Evolutionary conservation across 371 early-diverging fungal species (phyloP).

Genomic region (Mucor circinelloides): DNA sequence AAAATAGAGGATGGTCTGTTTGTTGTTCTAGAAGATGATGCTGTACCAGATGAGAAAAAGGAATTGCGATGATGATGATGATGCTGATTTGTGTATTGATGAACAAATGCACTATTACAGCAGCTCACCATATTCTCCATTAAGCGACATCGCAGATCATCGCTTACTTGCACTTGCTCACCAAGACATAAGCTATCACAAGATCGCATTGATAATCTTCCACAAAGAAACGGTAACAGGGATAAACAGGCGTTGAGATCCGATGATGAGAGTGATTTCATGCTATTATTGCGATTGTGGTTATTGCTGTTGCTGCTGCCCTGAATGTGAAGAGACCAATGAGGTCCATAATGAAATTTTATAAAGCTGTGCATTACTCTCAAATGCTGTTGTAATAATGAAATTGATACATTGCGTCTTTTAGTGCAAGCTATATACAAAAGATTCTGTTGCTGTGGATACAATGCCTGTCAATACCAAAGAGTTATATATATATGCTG

Average conservation of each 20-base stretch:
- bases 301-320: conserved; percentile 9
- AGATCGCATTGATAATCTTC: conserved; percentile 16
- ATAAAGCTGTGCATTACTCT: conserved; percentile 37
- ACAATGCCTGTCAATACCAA: not conserved
- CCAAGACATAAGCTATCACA: conserved; percentile 33
- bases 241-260: conserved; percentile 27
- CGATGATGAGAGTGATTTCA: conserved; percentile 5
- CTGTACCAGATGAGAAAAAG: not conserved
- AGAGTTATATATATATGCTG: too few species aligned
- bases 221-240: conserved; percentile 28
- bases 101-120: conserved; percentile 27
- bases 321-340: conserved; percentile 38
- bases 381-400: conserved; percentile 40
- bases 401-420: conserved; percentile 24
- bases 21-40: not conserved
- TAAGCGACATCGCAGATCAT: conserved; percentile 37
- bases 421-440: conserved; percentile 39
- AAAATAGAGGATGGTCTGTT: conserved; percentile 4
- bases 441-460: conserved; percentile 30
- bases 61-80: conserved; percentile 8
- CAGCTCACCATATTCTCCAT: conserved; percentile 26
- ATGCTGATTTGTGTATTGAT: conserved; percentile 7
- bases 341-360: conserved; percentile 46
- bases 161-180: conserved; percentile 45
- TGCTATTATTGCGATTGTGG: conserved; percentile 1